A percentile compares a stretch with the other conserved stretches of the same genome.
Conservation (phyloP, 805 yeast genomes). For the Wickerhamiella musiphila region DNA sequence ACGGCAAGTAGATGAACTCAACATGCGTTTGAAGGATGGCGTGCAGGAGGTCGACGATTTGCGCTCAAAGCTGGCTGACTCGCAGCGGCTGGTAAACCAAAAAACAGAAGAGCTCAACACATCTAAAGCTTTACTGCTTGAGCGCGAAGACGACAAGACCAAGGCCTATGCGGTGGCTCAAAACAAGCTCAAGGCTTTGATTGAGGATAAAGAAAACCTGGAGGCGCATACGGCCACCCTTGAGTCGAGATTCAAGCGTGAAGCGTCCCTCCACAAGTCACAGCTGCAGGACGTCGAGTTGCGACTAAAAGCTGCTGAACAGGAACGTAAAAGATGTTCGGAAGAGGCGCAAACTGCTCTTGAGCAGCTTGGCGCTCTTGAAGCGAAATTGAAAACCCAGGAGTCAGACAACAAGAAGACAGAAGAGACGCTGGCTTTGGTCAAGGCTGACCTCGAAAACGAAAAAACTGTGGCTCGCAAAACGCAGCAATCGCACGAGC, state of each 20-base stretch:
- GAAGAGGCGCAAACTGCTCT: constrained; percentile 1
- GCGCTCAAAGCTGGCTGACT: constrained; percentile 70
- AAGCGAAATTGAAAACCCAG: no score
- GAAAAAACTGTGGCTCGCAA: constrained; percentile 1
- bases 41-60: constrained; percentile 42
- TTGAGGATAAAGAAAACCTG: constrained; percentile 44
- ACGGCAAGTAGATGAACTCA: constrained; percentile 20
- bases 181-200: constrained; percentile 30
- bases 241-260: constrained; percentile 42
- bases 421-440: no score
- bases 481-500: constrained; percentile 8
- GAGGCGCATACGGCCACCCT: constrained; percentile 36
- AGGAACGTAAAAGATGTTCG: background rate
- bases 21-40: constrained; percentile 50
- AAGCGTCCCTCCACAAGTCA: constrained; percentile 42
- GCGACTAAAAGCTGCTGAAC: constrained; percentile 6
- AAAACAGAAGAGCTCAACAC: constrained; percentile 63
- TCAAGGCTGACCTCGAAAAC: background rate
- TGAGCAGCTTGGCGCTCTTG: no score
- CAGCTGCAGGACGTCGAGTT: constrained; percentile 17
- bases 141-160: constrained; percentile 43
- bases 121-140: constrained; percentile 49
- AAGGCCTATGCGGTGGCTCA: constrained; percentile 37
- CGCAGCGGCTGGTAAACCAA: constrained; percentile 57
- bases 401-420: no score